Percentiles rank a stretch among this genome's conserved stretches.
Conservation (phyloP, 495 filamentous ascomycete genomes). For the Aspergillus kassunensis region DNA sequence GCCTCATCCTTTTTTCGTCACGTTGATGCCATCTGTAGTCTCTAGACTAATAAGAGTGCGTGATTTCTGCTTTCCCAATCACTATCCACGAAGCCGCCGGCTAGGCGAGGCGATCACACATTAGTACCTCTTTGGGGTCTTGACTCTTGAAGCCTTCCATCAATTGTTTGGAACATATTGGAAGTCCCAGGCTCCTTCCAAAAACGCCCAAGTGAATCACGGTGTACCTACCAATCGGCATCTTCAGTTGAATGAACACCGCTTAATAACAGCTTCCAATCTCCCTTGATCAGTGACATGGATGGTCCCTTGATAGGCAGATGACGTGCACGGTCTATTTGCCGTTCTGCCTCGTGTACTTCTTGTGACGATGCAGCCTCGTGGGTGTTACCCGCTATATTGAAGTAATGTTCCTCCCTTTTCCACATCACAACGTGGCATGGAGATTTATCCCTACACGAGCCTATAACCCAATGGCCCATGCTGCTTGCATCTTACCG, state of each 20-base stretch:
- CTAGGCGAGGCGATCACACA: neutral
- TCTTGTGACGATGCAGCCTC: slow-evolving; percentile 1
- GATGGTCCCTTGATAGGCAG: neutral
- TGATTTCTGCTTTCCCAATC: neutral
- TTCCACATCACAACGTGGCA: slow-evolving; percentile 16
- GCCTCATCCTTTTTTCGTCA: neutral
- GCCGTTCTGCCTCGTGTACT: neutral
- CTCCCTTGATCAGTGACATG: neutral
- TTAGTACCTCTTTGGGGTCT: neutral
- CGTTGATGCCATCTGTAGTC: neutral
- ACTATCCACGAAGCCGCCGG: neutral
- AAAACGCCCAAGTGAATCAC: neutral
- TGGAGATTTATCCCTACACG: slow-evolving; percentile 7
- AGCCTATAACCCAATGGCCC: neutral
- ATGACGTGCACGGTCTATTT: slow-evolving; percentile 3
- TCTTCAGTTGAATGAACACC: neutral
- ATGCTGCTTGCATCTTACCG: slow-evolving; percentile 8
- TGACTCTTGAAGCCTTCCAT: neutral
- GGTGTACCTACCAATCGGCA: neutral
- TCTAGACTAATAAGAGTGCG: neutral
- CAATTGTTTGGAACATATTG: neutral
- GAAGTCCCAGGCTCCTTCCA: neutral
- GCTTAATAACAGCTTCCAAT: slow-evolving; percentile 3
- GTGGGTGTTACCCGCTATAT: neutral
- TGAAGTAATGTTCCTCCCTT: slow-evolving; percentile 1